These are phyloP conservation scores for Leptoxyphium fumago DNA, from an alignment of 2,329 filamentous ascomycete genomes.

Conservation along the genomic window DNA sequence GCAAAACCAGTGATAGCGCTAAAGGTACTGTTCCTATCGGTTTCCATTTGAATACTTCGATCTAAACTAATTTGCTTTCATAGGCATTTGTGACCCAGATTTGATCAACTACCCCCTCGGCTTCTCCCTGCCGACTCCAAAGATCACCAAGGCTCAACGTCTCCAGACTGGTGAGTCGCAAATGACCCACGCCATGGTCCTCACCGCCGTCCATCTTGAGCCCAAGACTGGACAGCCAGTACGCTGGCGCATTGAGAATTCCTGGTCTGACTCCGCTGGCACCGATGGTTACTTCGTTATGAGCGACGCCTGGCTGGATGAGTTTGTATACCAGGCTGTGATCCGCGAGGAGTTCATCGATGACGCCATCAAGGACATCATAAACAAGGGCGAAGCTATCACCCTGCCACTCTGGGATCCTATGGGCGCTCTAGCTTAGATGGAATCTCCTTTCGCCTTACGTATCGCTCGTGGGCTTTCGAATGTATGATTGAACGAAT, in stretches of 20 bases:
- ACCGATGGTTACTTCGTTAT: constrained; percentile 79
- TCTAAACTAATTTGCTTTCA: neutral
- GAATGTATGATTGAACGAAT: too few species aligned
- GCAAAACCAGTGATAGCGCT: constrained; percentile 56
- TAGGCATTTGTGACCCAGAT: constrained; percentile 57
- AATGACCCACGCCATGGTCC: constrained; percentile 89
- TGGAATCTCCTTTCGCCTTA: neutral
- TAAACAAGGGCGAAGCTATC: constrained; percentile 50
- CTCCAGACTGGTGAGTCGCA: constrained; percentile 58
- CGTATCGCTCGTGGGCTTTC: too few species aligned
- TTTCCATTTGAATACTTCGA: too few species aligned
- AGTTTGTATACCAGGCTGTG: constrained; percentile 74
- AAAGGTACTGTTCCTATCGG: constrained; percentile 30
- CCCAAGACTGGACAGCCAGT: constrained; percentile 50
- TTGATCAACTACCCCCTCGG: constrained; percentile 69
- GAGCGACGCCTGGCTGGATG: constrained; percentile 52
- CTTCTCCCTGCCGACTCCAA: constrained; percentile 56
- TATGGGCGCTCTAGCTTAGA: constrained; percentile 24
- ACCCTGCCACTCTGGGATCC: constrained; percentile 44
- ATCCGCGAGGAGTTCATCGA: constrained; percentile 50
- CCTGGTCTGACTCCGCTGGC: constrained; percentile 57
- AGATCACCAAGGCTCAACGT: constrained; percentile 61
- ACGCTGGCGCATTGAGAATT: constrained; percentile 78
- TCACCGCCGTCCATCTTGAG: constrained; percentile 65
- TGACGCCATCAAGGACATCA: constrained; percentile 52